Base-by-base conservation (phyloP, 345 rosid species). In the Eucalyptus curtisii region DNA sequence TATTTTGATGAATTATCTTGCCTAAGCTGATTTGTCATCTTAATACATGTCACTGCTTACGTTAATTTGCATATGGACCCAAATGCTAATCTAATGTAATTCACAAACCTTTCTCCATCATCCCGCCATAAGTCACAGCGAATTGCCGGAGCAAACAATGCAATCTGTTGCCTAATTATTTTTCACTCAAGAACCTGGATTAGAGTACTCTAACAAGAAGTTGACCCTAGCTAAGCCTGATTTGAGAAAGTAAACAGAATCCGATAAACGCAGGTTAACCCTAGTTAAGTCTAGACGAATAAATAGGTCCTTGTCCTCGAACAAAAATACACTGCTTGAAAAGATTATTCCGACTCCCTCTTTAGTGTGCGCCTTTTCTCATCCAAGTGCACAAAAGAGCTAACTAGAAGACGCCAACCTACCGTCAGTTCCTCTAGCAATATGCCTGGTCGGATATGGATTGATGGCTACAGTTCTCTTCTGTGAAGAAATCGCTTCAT, bases 401-500 rank as follows among this genome's bases (percentile, higher is more conserved):
- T 52, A 19, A 50, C 22, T 50, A 50, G 55, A 50, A 52, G 55
- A 19, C 55, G 0, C 17, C 55, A 52, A 52, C 57, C 57, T 52
- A 52, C 45, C 27, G 0, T 76, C 0, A 76, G 15, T 45, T 19
- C 12, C 82, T 37, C 37, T 76, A 0, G 47, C 82, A 20, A 20
- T 19, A 37, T 37, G 15, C 19, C 47, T 52, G 57, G 25, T 52
- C 0, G 57, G 24, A 52, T 25, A 52, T 19, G 57, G 25, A 0
- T 20, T 24, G 47, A 40, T 76, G 84, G 40, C 30, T 37, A 3
- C 27, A 37, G 42, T 76, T 76, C 42, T 76, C 47, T 76, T 37
- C 30, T 0, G 30, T 6, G 47, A 0, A 40, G 47, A 10, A 20
- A 40, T 40, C 2, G 14, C 47, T 76, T 76, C 0, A 24, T 40